Percentiles rank a stretch among this genome's conserved stretches.
These are phyloP conservation scores for Bruguiera parviflora DNA, from an alignment of 345 rosid genomes.

Conservation along the genomic window DNA sequence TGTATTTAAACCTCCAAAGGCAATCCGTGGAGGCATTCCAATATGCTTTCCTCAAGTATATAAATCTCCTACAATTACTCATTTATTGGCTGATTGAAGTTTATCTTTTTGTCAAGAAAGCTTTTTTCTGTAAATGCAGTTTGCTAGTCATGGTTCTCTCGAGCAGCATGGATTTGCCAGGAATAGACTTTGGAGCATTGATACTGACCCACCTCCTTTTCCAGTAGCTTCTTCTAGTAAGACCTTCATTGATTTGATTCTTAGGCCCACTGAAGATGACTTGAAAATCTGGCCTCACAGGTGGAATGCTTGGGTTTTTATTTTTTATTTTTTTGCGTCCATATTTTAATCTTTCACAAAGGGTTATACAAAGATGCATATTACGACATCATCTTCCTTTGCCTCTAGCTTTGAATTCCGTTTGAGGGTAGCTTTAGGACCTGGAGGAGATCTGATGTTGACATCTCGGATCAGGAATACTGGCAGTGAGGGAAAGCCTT, in stretches of 20 bases:
- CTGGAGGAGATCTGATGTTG: slow-evolving; percentile 35
- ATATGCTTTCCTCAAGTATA: slow-evolving; percentile 34
- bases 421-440: slow-evolving; percentile 25
- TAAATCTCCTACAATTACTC: not conserved
- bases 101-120: not conserved
- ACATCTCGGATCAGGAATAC: slow-evolving; percentile 34
- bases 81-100: not conserved
- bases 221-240: slow-evolving; percentile 11
- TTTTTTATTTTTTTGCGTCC: not conserved
- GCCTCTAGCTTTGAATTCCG: slow-evolving; percentile 28
- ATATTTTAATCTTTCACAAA: not conserved
- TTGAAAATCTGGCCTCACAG: slow-evolving; percentile 34
- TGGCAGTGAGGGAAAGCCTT: slow-evolving; percentile 31
- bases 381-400: not conserved
- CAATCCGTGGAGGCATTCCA: slow-evolving; percentile 31
- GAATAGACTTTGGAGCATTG: slow-evolving; percentile 25
- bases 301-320: slow-evolving; percentile 6
- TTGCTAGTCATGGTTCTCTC: slow-evolving; percentile 25
- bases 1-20: slow-evolving; percentile 25
- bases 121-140: slow-evolving; percentile 16
- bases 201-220: slow-evolving; percentile 30
- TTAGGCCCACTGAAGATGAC: slow-evolving; percentile 25
- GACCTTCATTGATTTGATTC: slow-evolving; percentile 29
- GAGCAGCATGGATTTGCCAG: slow-evolving; percentile 36
- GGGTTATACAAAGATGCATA: not conserved